These are phyloP conservation scores for Botryobasidium botryosum DNA, from an alignment of 768 basidiomycete species.

Conservation along the genomic window DNA sequence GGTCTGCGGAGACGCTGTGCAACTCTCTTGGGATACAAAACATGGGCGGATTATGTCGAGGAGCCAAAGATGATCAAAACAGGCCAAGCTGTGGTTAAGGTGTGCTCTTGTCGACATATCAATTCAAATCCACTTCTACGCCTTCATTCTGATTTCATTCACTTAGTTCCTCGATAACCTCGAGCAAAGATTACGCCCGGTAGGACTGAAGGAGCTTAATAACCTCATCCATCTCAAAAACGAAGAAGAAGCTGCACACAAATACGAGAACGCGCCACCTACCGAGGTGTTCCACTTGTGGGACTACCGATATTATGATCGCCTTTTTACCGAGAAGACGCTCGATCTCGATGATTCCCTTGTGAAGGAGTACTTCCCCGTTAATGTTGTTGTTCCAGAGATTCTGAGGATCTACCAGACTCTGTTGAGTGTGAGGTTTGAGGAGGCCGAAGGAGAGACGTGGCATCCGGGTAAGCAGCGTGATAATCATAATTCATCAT, in stretches of 20 bases:
- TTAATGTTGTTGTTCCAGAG: slow-evolving; percentile 61
- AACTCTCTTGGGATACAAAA: slow-evolving; percentile 49
- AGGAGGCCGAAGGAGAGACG: slow-evolving; percentile 28
- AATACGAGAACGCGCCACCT: slow-evolving; percentile 30
- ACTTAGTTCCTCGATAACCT: slow-evolving; percentile 66
- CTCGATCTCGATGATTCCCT: slow-evolving; percentile 57
- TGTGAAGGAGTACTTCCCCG: slow-evolving; percentile 84
- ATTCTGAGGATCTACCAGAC: slow-evolving; percentile 75
- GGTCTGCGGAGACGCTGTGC: slow-evolving; percentile 55
- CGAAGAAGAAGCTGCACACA: slow-evolving; percentile 62
- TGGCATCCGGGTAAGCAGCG: no score
- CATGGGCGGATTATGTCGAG: slow-evolving; percentile 72
- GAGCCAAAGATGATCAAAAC: slow-evolving; percentile 78
- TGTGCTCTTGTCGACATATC: slow-evolving; percentile 20
- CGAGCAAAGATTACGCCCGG: slow-evolving; percentile 51
- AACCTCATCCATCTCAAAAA: slow-evolving; percentile 7
- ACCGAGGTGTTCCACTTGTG: slow-evolving; percentile 65
- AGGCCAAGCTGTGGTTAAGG: slow-evolving; percentile 39
- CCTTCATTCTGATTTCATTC: background rate
- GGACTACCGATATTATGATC: slow-evolving; percentile 41
- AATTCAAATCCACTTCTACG: slow-evolving; percentile 7
- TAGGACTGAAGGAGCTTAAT: slow-evolving; percentile 34
- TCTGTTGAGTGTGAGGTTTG: slow-evolving; percentile 56
- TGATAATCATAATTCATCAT: slow-evolving; percentile 26
- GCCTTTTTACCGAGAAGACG: slow-evolving; percentile 45